Base-by-base conservation (phyloP, 2,329 filamentous ascomycete genomes). In the Sclerotinia trifoliorum region DNA sequence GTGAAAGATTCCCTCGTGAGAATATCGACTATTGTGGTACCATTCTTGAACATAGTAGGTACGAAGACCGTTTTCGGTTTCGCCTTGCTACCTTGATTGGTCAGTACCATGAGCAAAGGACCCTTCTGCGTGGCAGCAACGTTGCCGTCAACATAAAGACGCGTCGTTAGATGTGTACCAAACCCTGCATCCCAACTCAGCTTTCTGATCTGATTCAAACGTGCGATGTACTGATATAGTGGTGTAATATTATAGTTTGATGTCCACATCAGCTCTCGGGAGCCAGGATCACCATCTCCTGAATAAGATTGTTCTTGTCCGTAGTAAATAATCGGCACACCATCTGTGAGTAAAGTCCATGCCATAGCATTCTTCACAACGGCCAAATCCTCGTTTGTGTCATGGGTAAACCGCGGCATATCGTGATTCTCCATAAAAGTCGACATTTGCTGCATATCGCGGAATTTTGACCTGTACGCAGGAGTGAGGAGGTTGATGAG, bases 251-350 rank as follows among this genome's bases (percentile, higher is more conserved):
- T 71, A 69, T 80, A 83, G 0, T 76, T 75, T 0, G 79, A 62
- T 24, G n/a, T 49, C 81, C 81, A 83, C 39, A 79, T 74, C 8
- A 80, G 80, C 71, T 83, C 81, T 15, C 81, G 80, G 69, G 82
- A 82, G 35, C 73, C 29, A 0, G 80, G 80, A 48, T 79, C 79
- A 11, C 51, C 70, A 5, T 67, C 70, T 24, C 80, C 80, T n/a
- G 76, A 73, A 73, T 80, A 82, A 71, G 82, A 79, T 68, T 85
- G 83, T 73, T 85, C 83, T 71, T 84, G 81, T 21, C 83, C 83
- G 69, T 83, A 78, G 71, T 85, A 85, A 49, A 84, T 66, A 70
- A 85, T 82, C 1, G 83, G 83, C 35, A 85, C 81, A 26, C 83
- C 83, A 70, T 84, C 80, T 10, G 76, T 75, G 42, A 85, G 78